Base-by-base conservation (phyloP, 805 yeast genomes). In the Candida coleopterorum region DNA sequence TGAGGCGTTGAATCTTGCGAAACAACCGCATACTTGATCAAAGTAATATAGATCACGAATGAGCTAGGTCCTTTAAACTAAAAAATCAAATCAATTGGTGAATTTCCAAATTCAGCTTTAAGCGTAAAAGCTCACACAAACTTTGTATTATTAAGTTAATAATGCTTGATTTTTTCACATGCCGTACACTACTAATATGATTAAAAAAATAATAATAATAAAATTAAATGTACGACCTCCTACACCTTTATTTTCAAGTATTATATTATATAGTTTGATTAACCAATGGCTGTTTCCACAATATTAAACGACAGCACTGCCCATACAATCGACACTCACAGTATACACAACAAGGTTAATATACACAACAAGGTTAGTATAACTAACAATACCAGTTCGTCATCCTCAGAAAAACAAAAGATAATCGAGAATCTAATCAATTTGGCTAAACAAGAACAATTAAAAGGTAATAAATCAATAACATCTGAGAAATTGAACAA, bases 381-480 rank as follows among this genome's bases (percentile, higher is more conserved):
- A 9, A 4, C 9, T 10, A 8, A 9, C 12, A 23, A 11, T 8
- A n/a, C n/a, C n/a, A n/a, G n/a, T n/a, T n/a, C n/a, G n/a, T 18
- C 23, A 8, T 18, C 28, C 7, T 22, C 14, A 6, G 31, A 29
- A 18, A 16, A 49, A 35, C 54, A 56, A 35, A 59, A 56, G 31
- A 49, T 59, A 14, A 49, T 60, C 15, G 48, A 59, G 24, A 48
- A 52, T 32, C 44, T 62, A 17, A 41, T 61, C 18, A 46, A 45
- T 35, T 38, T 66, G 32, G 68, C 68, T 11, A 58, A 60, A 37
- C 55, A 53, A 42, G 72, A 66, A 45, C 63, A 62, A 37, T 46
- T 50, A 34, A 55, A 44, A 31, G 72, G 72, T 9, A 66, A 66
- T 41, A 51, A 41, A 16, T 50, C 68, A 12, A 55, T 66, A 9